Evolutionary conservation across 495 filamentous ascomycete species (phyloP), one percentile per base, ranked within the genome.

Genomic region (Talaromyces stipitatus): DNA sequence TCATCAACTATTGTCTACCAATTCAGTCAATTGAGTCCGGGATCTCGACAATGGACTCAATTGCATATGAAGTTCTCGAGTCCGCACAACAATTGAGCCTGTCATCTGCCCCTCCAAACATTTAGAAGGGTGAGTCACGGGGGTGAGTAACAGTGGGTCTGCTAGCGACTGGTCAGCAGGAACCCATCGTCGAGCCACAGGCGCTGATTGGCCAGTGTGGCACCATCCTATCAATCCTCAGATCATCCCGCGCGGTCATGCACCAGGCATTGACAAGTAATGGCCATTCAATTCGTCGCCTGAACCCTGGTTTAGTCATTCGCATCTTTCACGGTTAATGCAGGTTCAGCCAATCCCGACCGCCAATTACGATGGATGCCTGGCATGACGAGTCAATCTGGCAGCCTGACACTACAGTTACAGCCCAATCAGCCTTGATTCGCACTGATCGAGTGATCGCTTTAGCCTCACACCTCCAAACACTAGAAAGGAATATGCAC

Each of bases 181-280:
- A 51, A 51, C 48, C 48, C 48, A 18, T 29, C 16, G 24, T 26
- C 14, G 47, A 27, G 48, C 48, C 14, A 30, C 26, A 14, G 11
- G 48, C 27, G 48, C 26, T 16, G 48, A 30, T 30, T 51, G 26
- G 48, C 48, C 8, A 14, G 24, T 26, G 1, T 8, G 48, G 12
- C 48, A 26, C 45, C 45, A 48, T 48, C 45, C 45, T 26, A 48
- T 26, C 45, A 23, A 12, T 14, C 12, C 36, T 47, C 43, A 47
- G 48, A 51, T 51, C 48, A 51, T 51, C 48, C 27, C 30, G 45
- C 45, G 45, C 45, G 45, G 45, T 48, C 45, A 48, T 48, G 45
- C 43, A 20, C 22, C 22, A 18, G 45, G 20, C 45, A 48, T 48
- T 48, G 45, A 48, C 45, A 48, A 48, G 24, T 48, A 23, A 48